Evolutionary conservation across 2,329 filamentous ascomycete species (phyloP).

Genomic region (Clonostachys chloroleuca): DNA sequence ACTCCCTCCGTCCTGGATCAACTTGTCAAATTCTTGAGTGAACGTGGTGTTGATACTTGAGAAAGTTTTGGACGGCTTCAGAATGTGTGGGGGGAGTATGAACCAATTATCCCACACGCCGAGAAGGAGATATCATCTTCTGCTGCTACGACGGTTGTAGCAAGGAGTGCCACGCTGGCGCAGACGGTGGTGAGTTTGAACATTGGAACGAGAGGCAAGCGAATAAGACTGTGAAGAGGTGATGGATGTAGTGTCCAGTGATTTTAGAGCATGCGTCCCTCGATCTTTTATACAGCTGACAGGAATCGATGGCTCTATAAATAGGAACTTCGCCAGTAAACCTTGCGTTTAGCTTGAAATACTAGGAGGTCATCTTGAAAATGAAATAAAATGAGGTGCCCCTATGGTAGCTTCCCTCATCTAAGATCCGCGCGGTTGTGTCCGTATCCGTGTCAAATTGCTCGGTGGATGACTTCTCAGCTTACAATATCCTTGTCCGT

Average conservation of each 20-base stretch:
- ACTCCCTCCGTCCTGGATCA: slow-evolving; percentile 8
- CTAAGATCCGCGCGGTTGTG: neutral
- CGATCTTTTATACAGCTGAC: no score
- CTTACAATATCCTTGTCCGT: slow-evolving; percentile 9
- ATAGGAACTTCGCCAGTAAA: no score
- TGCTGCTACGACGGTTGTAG: neutral
- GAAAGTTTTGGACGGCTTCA: slow-evolving; percentile 2
- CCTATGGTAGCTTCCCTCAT: no score
- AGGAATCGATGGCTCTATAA: no score
- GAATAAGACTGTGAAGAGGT: no score
- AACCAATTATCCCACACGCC: slow-evolving; percentile 9
- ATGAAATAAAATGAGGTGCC: no score
- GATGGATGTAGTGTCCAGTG: no score
- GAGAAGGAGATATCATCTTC: slow-evolving; percentile 4
- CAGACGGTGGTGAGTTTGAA: no score
- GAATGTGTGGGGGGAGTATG: slow-evolving; percentile 8
- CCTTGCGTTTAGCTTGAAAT: no score
- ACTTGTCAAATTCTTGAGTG: slow-evolving; percentile 8
- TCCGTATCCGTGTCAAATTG: slow-evolving; percentile 2
- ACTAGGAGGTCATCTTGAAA: no score
- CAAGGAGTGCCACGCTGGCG: neutral
- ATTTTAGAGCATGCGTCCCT: no score
- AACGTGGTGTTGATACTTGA: slow-evolving; percentile 8
- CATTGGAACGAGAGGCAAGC: no score
- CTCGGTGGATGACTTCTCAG: neutral